Base-by-base conservation (phyloP, 139 green algal species). In the Closterium sp. region DNA sequence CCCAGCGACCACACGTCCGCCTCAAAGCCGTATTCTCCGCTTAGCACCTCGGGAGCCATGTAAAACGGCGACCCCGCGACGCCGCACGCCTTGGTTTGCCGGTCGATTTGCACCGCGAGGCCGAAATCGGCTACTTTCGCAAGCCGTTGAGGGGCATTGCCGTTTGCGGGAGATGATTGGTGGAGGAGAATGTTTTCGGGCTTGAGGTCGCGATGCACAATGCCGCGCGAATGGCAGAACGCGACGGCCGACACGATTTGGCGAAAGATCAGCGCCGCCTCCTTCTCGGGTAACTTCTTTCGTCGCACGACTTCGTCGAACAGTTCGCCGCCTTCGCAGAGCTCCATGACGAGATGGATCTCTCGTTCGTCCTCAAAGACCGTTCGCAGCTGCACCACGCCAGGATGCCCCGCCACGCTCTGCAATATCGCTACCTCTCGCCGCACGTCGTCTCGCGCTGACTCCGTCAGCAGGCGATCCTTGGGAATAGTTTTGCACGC, bases 401-500 rank as follows among this genome's bases (percentile, higher is more conserved):
- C n/a, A 0, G 83, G 30, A 23, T 86, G 83, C 1, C 30, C 30
- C n/a, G n/a, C 83, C 0, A 86, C 83, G 10, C 21, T 33, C 83
- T 92, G 34, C 89, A 92, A 91, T 89, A 92, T 92, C 25, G 76
- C 34, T 32, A 92, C 89, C 28, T 92, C 89, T 12, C 84, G 33
- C 33, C 84, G 76, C 81, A 92, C 89, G 5, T 92, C 86, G 16
- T 92, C 90, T 19, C 92, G 38, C 33, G 36, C 86, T 23, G 33
- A 90, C 23, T 93, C 30, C 88, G 33, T 33, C 8, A 35, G 64
- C 10, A 93, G 87, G 12, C n/a, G 85, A 2, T 33, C 66, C 32
- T 93, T 93, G 3, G 31, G 90, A 34, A 93, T 93, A 0, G 93
- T 91, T 35, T 93, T 93, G 34, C 93, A 33, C 25, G 90, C 90